These are phyloP conservation scores for Pisolithus microcarpus DNA, from an alignment of 768 basidiomycete genomes.

Conservation along the genomic window DNA sequence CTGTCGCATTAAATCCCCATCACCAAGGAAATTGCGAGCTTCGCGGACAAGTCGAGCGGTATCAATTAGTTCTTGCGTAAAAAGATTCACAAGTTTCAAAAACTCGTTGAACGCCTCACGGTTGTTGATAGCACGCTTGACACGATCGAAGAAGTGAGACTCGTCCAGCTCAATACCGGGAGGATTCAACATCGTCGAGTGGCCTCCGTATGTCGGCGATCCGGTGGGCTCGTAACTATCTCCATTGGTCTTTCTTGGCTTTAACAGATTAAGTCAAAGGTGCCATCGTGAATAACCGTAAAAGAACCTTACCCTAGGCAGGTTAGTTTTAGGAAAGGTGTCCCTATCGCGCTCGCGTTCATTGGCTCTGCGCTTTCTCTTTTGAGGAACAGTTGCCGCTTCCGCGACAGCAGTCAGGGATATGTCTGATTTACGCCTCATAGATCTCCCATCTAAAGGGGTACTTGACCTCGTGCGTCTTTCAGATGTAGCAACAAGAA, in stretches of 20 bases:
- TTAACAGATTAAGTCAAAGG: slow-evolving; percentile 6
- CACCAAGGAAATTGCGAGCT: slow-evolving; percentile 66
- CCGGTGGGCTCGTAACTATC: slow-evolving; percentile 16
- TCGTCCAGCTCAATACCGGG: slow-evolving; percentile 39
- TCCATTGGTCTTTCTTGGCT: slow-evolving; percentile 17
- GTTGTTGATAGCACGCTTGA: slow-evolving; percentile 64
- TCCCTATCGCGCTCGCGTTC: slow-evolving; percentile 36
- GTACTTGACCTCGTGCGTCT: slow-evolving; percentile 32
- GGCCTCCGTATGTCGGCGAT: slow-evolving; percentile 17
- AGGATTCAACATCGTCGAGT: slow-evolving; percentile 12
- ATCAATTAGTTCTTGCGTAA: slow-evolving; percentile 91
- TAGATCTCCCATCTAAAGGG: slow-evolving; percentile 27
- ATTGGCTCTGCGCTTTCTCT: slow-evolving; percentile 59
- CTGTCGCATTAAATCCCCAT: slow-evolving; percentile 71
- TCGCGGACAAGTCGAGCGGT: slow-evolving; percentile 76
- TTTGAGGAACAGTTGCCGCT: slow-evolving; percentile 46
- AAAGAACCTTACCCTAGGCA: slow-evolving; percentile 20
- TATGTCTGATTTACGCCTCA: slow-evolving; percentile 40
- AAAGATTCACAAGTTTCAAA: slow-evolving; percentile 89
- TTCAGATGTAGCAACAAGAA: slow-evolving; percentile 21
- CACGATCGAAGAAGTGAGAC: slow-evolving; percentile 86
- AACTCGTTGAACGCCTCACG: slow-evolving; percentile 89
- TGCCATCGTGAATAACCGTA: neutral
- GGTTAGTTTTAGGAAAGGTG: slow-evolving; percentile 16
- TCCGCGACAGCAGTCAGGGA: slow-evolving; percentile 34